Conservation (phyloP, 495 filamentous ascomycete species). For the Penicillium ochrochloron region DNA sequence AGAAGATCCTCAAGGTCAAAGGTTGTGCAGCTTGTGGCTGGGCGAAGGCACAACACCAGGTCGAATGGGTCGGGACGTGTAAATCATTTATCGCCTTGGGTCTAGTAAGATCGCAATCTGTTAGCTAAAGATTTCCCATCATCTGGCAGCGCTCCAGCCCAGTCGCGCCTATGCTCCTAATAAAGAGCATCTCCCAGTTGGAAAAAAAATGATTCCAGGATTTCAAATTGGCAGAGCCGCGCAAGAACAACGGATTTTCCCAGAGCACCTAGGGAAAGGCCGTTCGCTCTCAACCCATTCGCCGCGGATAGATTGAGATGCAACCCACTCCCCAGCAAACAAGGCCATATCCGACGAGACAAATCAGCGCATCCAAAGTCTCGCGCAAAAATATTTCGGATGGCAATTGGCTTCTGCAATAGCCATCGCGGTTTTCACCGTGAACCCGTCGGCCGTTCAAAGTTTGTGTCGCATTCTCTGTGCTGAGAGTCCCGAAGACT, state of each 20-base stretch:
- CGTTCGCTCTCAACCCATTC: background rate
- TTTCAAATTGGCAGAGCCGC: background rate
- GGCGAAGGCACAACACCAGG: constrained; percentile 34
- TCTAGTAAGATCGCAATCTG: constrained; percentile 17
- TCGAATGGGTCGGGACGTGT: constrained; percentile 26
- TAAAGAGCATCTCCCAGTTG: background rate
- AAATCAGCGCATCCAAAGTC: background rate
- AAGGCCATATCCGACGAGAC: background rate
- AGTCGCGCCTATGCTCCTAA: background rate
- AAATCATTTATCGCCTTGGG: constrained; percentile 39
- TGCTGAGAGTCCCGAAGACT: constrained; percentile 14
- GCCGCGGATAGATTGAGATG: background rate
- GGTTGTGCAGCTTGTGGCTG: constrained; percentile 29
- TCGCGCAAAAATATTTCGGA: background rate
- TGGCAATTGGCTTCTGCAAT: background rate
- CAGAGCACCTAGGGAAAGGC: background rate
- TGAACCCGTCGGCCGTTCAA: constrained; percentile 11
- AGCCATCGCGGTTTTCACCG: background rate
- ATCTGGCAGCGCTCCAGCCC: background rate
- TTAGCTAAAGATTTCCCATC: constrained; percentile 22
- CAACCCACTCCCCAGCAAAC: background rate
- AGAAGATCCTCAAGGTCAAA: constrained; percentile 32
- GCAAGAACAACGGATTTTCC: background rate
- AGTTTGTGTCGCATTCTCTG: constrained; percentile 26
- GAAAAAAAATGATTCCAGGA: background rate